A percentile compares a stretch with the other conserved stretches of the same genome.
Evolutionary conservation across 1,284 basidiomycete species (phyloP).

Genomic region (Cystobasidiaceae sp.): DNA sequence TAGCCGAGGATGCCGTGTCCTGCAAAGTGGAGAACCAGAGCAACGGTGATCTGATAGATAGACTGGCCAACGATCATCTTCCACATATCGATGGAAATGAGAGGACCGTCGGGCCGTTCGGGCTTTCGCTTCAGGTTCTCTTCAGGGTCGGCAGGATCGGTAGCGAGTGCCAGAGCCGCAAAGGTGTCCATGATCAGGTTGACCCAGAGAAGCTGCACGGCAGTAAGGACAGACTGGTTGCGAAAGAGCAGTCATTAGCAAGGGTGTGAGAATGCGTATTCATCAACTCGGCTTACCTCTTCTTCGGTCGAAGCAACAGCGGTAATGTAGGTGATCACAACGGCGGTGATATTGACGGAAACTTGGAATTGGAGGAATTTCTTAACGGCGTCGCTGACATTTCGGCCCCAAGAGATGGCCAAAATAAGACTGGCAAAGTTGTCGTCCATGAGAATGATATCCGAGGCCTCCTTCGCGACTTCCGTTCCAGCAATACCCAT

Average conservation of each 20-base stretch:
- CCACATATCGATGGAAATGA: conserved; percentile 72
- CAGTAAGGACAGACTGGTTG: conserved; percentile 51
- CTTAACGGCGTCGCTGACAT: conserved; percentile 93
- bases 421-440: conserved; percentile 94
- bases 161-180: conserved; percentile 91
- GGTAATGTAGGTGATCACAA: conserved; percentile 86
- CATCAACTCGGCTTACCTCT: too few relatives aligned
- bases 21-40: conserved; percentile 82
- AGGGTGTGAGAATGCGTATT: too few relatives aligned
- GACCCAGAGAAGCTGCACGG: conserved; percentile 95
- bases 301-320: conserved; percentile 74
- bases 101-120: conserved; percentile 75
- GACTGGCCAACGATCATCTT: conserved; percentile 85
- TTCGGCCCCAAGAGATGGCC: conserved; percentile 98
- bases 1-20: conserved; percentile 68
- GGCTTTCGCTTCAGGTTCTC: conserved; percentile 79
- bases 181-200: conserved; percentile 83
- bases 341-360: conserved; percentile 91
- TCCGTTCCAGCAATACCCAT: conserved; percentile 99
- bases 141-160: conserved; percentile 78
- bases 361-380: conserved; percentile 99
- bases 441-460: conserved; percentile 94
- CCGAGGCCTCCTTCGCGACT: conserved; percentile 97
- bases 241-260: conserved; percentile 91
- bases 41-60: conserved; percentile 75